phyloP scores from a whole-genome alignment of 2,329 filamentous ascomycete species.

The Alternaria conjuncta region DNA sequence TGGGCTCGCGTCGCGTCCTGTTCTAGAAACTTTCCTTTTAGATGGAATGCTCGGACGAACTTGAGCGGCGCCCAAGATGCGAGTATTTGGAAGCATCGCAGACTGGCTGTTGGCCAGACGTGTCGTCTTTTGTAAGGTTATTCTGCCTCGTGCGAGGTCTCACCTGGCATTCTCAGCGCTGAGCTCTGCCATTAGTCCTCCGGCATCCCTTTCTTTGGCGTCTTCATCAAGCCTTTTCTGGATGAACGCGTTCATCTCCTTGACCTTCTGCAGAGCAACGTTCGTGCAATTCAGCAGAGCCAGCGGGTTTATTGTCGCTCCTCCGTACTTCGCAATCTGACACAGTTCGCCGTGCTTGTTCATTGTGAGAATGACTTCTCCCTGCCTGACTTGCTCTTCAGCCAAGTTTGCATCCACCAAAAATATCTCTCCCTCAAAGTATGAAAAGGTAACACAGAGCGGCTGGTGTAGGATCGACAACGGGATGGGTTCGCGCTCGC shows the following conservation, averaged over 20 bases:
- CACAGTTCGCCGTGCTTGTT: conserved; percentile 91
- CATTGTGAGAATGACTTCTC: conserved; percentile 80
- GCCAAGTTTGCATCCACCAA: conserved; percentile 74
- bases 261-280: conserved; percentile 77
- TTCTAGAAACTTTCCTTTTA: conserved; percentile 2
- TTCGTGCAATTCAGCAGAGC: conserved; percentile 77
- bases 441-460: conserved; percentile 88
- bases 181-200: conserved; percentile 79
- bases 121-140: conserved; percentile 20
- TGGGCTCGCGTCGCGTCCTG: conserved; percentile 1
- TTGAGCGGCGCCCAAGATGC: conserved; percentile 13
- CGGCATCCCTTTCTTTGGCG: conserved; percentile 76
- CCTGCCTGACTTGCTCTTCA: conserved; percentile 78
- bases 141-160: conserved; percentile 29
- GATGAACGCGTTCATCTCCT: conserved; percentile 77
- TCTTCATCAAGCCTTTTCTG: conserved; percentile 78
- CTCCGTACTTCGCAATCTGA: conserved; percentile 89
- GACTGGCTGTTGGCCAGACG: conserved; percentile 15
- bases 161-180: conserved; percentile 85
- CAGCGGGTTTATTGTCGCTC: conserved; percentile 79
- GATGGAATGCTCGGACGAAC: conserved; percentile 23
- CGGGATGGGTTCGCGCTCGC: conserved; percentile 88
- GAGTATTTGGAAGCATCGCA: conserved; percentile 12
- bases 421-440: conserved; percentile 76
- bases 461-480: conserved; percentile 92